These are phyloP conservation scores for Phylloporus sp. DNA, from an alignment of 768 basidiomycete species.

Conservation along the genomic window DNA sequence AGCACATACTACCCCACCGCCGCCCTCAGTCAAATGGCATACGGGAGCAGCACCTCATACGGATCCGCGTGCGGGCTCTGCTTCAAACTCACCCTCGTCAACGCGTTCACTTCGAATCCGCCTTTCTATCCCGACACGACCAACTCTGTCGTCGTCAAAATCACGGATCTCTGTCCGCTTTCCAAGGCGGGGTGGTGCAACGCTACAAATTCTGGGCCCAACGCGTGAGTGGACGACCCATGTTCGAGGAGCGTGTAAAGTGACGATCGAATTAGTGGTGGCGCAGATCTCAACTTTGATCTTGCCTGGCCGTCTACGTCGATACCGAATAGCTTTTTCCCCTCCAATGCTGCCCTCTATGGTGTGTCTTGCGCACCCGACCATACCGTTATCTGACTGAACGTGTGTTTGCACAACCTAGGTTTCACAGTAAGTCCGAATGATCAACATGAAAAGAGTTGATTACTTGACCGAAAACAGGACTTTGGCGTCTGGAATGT, in stretches of 20 bases:
- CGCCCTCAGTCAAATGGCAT: conserved; percentile 76
- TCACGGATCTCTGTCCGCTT: conserved; percentile 76
- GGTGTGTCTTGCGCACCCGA: conserved; percentile 34
- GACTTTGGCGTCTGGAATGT: conserved; percentile 89
- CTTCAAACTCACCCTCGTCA: conserved; percentile 70
- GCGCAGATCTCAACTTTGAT: conserved; percentile 74
- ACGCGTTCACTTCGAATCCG: conserved; percentile 60
- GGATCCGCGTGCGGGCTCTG: conserved; percentile 75
- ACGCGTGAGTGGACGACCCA: conserved; percentile 45
- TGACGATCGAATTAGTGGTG: conserved; percentile 44
- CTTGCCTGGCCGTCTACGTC: conserved; percentile 70
- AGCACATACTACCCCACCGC: conserved; percentile 72
- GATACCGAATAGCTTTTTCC: conserved; percentile 70
- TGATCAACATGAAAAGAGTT: neutral
- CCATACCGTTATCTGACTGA: conserved; percentile 23
- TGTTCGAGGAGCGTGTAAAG: neutral
- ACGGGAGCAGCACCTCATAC: conserved; percentile 65
- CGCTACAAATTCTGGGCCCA: conserved; percentile 55
- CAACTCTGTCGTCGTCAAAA: conserved; percentile 66
- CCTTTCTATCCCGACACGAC: conserved; percentile 60
- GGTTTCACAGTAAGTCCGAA: conserved; percentile 36
- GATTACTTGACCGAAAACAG: conserved; percentile 29
- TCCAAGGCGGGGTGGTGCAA: conserved; percentile 64
- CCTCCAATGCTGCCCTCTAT: conserved; percentile 61
- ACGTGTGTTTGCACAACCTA: conserved; percentile 24